A percentile compares a stretch with the other conserved stretches of the same genome.
Evolutionary conservation across 805 yeast genomes (phyloP).

Genomic region (Metschnikowia bowlesiae): DNA sequence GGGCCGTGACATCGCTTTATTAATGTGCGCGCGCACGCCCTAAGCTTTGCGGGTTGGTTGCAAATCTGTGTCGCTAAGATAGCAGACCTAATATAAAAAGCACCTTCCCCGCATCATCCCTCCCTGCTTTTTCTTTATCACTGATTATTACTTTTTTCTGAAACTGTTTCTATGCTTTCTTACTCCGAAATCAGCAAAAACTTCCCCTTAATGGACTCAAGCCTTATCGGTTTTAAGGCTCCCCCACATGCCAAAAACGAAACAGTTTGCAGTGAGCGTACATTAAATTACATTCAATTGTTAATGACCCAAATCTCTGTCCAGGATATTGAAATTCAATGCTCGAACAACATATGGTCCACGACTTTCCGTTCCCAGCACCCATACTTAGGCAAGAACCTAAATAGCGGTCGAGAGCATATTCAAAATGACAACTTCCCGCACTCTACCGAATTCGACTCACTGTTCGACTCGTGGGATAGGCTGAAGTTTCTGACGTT

Average conservation of each 20-base stretch:
- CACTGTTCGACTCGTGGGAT: not conserved
- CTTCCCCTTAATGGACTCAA: slow-evolving; percentile 1
- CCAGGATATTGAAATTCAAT: not conserved
- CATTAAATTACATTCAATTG: not conserved
- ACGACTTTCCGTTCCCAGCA: not conserved
- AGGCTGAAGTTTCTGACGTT: not conserved
- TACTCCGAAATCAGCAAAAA: not conserved
- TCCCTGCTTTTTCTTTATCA: not conserved
- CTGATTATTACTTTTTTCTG: not conserved
- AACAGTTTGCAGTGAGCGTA: not conserved
- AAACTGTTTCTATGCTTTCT: not conserved
- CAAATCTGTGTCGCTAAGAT: not conserved
- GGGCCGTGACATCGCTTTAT: not conserved
- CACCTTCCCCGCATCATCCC: not conserved
- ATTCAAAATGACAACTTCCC: not conserved
- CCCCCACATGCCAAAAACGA: not conserved
- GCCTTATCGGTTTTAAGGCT: slow-evolving; percentile 1
- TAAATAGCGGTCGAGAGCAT: not conserved
- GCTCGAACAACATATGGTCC: not conserved
- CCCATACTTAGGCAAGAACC: not conserved
- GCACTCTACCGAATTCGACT: not conserved
- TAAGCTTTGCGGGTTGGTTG: slow-evolving; percentile 2
- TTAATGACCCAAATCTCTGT: not conserved
- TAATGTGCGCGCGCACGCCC: not conserved
- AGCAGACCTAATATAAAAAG: not conserved